Conservation (phyloP, 257 asterid genomes). For the Jacaranda mimosifolia region DNA sequence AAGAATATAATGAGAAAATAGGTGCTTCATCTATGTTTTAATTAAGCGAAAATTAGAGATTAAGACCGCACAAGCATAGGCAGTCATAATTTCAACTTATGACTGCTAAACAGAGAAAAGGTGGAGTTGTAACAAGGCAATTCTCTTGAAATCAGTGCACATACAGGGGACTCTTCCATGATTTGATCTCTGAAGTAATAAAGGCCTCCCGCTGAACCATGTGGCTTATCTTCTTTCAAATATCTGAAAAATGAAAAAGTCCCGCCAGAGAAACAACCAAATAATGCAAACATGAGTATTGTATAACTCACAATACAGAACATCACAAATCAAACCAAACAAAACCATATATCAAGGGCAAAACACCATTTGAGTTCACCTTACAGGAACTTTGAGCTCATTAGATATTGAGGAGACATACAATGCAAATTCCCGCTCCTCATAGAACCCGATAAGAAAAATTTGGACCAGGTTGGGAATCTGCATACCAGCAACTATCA, state of each 20-base stretch:
- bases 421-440: constrained; percentile 72
- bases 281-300: background rate
- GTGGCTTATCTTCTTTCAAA: constrained; percentile 88
- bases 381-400: constrained; percentile 86
- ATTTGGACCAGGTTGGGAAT: constrained; percentile 76
- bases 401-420: constrained; percentile 80
- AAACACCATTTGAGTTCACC: constrained; percentile 49
- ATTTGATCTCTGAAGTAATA: constrained; percentile 80
- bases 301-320: constrained; percentile 16
- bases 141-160: constrained; percentile 29
- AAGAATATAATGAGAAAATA: background rate
- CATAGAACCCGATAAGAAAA: constrained; percentile 78
- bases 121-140: background rate
- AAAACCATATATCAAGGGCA: constrained; percentile 34
- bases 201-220: constrained; percentile 89
- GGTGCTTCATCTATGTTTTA: background rate
- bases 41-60: background rate
- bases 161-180: constrained; percentile 92
- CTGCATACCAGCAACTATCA: constrained; percentile 52
- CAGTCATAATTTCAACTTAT: background rate
- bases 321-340: background rate
- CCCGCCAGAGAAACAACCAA: constrained; percentile 3
- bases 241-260: constrained; percentile 52
- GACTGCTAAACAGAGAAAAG: background rate
- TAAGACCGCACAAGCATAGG: background rate